Percentiles rank a stretch among this genome's conserved stretches.
Evolutionary conservation across 78 protist species (phyloP).

Genomic region (Isochrysis galbana): DNA sequence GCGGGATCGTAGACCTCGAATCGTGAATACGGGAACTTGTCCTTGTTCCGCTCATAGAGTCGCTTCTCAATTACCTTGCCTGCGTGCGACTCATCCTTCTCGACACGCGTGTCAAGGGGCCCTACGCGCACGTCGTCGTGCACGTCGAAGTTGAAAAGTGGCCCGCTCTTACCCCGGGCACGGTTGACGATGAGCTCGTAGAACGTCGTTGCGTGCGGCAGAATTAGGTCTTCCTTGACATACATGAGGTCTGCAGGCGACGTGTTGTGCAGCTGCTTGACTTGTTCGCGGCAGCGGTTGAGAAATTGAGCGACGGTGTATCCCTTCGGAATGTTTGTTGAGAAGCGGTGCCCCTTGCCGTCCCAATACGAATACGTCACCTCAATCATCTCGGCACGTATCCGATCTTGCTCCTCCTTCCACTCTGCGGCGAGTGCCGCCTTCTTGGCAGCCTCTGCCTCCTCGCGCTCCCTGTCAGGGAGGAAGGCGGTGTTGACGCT

Average conservation of each 20-base stretch:
- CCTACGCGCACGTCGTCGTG: conserved; percentile 87
- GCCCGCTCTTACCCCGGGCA: conserved; percentile 92
- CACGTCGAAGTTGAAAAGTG: conserved; percentile 86
- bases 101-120: conserved; percentile 69
- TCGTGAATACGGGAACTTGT: conserved; percentile 84
- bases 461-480: conserved; percentile 82
- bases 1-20: conserved; percentile 81
- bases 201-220: conserved; percentile 79
- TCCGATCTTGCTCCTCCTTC: conserved; percentile 68
- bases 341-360: conserved; percentile 82
- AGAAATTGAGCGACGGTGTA: conserved; percentile 68
- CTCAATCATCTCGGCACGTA: conserved; percentile 71
- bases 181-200: conserved; percentile 82
- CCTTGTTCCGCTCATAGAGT: conserved; percentile 89
- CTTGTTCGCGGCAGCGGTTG: conserved; percentile 40
- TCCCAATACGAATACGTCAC: conserved; percentile 84
- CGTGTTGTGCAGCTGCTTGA: conserved; percentile 59
- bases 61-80: conserved; percentile 75
- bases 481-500: conserved; percentile 74
- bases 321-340: conserved; percentile 60
- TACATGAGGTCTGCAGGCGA: conserved; percentile 72
- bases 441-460: conserved; percentile 42
- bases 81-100: conserved; percentile 91
- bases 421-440: conserved; percentile 56
- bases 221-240: conserved; percentile 86